phyloP scores from a whole-genome alignment of 2,329 filamentous ascomycete species.

The Colletotrichum sp. region DNA sequence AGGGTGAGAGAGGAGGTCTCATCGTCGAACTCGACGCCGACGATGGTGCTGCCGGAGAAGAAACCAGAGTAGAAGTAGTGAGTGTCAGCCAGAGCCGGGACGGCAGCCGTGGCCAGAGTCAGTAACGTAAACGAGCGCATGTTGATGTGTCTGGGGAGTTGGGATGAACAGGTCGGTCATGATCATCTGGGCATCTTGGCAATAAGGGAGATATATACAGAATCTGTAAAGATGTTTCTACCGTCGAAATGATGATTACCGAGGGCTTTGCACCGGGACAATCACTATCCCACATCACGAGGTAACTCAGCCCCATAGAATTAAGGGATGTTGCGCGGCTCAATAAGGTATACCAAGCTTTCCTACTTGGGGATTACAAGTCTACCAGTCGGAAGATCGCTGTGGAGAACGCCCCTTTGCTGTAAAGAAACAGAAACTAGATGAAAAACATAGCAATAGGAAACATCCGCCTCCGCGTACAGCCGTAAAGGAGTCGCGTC shows the following conservation, averaged over 20 bases:
- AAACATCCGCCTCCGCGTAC: not conserved
- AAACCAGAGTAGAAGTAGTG: slow-evolving; percentile 12
- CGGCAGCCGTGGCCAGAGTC: not conserved
- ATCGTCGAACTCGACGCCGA: slow-evolving; percentile 28
- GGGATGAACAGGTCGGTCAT: not conserved
- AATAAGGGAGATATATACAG: not conserved
- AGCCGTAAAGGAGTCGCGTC: not conserved
- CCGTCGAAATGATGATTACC: not conserved
- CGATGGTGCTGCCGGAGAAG: slow-evolving; percentile 1
- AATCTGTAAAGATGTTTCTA: not conserved
- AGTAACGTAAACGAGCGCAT: not conserved
- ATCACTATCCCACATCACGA: slow-evolving; percentile 5
- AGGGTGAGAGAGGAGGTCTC: slow-evolving; percentile 24
- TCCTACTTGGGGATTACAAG: not conserved
- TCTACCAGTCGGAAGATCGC: not conserved
- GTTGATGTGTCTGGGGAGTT: not conserved
- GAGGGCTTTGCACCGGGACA: not conserved
- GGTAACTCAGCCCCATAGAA: not conserved
- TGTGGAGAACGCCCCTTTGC: not conserved
- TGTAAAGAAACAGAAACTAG: not conserved
- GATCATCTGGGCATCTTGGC: not conserved
- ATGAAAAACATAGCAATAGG: not conserved
- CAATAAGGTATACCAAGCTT: slow-evolving; percentile 14
- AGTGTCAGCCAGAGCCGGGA: not conserved
- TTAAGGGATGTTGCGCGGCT: not conserved